Evolutionary conservation across 306 rosid genomes (phyloP), one percentile per base, ranked within the genome.

Genomic region (Lablab purpureus): DNA sequence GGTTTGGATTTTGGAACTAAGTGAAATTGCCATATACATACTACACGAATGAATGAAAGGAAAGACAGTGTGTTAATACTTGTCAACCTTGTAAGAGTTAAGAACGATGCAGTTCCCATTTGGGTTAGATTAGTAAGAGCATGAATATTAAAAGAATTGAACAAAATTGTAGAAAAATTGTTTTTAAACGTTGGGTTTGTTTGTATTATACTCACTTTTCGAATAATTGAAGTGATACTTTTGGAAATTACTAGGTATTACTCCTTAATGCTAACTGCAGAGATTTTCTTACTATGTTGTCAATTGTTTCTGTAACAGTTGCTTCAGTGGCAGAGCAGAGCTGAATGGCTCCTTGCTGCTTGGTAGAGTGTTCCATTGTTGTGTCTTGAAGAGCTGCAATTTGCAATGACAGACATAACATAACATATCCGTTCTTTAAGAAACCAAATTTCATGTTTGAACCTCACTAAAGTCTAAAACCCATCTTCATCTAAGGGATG

Each of bases 1-100:
- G 51, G 62, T 32, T 70, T 56, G 71, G 27, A 56, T 73, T 15
- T 40, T 56, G 40, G 23, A 73, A 52, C 51, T 1, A 32, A 59
- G 62, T 41, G 7, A 10, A 78, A 71, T 1, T 22, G 8, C 64
- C 50, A 28, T 41, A 15, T 32, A 7, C 21, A 18, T 28, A 25
- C 27, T 45, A 23, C 36, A 32, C 32, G 63, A 50, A 77, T 52
- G 30, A 52, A 27, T 51, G 74, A 49, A 56, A 46, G 13, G 34
- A 34, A 45, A 67, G 45, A 21, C 43, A 9, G 28, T 40, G 13
- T 10, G 18, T 59, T 23, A 19, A 43, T 23, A 60, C 50, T 37
- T 51, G 19, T 18, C 37, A 41, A 55, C 59, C 69, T 74, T 46
- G 32, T 59, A 36, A 60, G 10, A 64, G 50, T 30, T 47, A 63